Evolutionary conservation across 1,139 yeast genomes (phyloP).

Genomic region (Hansenula sp.): DNA sequence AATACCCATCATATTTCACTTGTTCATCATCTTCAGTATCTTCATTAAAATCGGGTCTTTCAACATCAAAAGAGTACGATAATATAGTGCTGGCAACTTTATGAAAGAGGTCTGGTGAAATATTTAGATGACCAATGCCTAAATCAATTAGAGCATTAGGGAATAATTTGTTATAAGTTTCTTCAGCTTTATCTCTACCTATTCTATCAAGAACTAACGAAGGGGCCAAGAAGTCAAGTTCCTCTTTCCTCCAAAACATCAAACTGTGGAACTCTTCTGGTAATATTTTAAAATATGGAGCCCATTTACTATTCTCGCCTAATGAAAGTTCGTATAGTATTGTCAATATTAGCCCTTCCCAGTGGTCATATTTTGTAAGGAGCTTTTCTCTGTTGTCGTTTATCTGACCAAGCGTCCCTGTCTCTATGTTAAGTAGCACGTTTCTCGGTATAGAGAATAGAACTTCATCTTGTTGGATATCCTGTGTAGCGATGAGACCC

Average conservation of each 20-base stretch:
- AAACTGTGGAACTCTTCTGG: slow-evolving; percentile 65
- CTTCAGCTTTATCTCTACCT: slow-evolving; percentile 65
- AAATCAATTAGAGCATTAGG: slow-evolving; percentile 30
- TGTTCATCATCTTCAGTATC: slow-evolving; percentile 31
- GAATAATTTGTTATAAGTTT: slow-evolving; percentile 42
- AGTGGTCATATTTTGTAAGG: slow-evolving; percentile 46
- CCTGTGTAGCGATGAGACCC: slow-evolving; percentile 63
- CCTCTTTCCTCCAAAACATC: slow-evolving; percentile 68
- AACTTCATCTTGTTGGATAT: slow-evolving; percentile 53
- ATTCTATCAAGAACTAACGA: slow-evolving; percentile 66
- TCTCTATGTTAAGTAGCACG: slow-evolving; percentile 52
- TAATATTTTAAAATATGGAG: slow-evolving; percentile 62
- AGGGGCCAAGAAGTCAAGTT: slow-evolving; percentile 51
- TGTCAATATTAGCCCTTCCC: slow-evolving; percentile 74
- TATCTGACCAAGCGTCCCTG: slow-evolving; percentile 41
- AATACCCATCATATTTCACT: slow-evolving; percentile 39
- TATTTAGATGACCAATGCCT: slow-evolving; percentile 23
- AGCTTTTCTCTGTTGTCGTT: slow-evolving; percentile 33
- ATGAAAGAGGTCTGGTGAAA: slow-evolving; percentile 42
- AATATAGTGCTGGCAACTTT: slow-evolving; percentile 65
- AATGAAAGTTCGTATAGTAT: slow-evolving; percentile 52
- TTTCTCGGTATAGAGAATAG: slow-evolving; percentile 67
- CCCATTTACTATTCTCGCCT: slow-evolving; percentile 53
- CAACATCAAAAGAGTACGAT: slow-evolving; percentile 68
- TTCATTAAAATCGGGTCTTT: slow-evolving; percentile 31